Evolutionary conservation across 225 moss, liverwort and hornwort genomes (phyloP).

Genomic region (Pseudoscleropodium purum): DNA sequence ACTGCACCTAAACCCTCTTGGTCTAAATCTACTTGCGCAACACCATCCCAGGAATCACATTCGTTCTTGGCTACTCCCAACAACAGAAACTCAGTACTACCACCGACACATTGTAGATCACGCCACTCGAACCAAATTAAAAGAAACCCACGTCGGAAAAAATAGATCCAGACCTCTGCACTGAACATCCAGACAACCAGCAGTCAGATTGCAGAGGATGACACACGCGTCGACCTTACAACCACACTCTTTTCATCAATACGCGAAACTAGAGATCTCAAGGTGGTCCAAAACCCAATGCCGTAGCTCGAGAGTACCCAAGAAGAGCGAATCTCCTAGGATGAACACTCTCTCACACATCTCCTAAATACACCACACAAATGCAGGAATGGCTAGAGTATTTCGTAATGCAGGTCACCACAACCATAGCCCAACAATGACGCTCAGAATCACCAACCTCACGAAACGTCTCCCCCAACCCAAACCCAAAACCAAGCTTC

Average conservation of each 20-base stretch:
- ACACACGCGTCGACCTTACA: neutral
- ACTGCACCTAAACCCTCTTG: conserved; percentile 5
- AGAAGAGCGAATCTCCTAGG: conserved; percentile 2
- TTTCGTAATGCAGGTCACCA: neutral
- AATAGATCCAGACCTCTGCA: neutral
- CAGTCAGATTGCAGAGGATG: neutral
- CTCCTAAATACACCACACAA: neutral
- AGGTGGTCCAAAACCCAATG: neutral
- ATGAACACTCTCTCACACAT: neutral
- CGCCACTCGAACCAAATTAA: neutral
- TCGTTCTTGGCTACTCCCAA: neutral
- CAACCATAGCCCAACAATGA: neutral
- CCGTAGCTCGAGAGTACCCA: neutral
- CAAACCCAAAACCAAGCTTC: neutral
- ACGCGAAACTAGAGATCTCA: neutral
- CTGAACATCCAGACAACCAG: neutral
- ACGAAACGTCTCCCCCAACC: neutral
- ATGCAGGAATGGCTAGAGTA: neutral
- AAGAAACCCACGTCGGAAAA: neutral
- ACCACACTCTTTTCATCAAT: neutral
- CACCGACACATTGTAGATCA: neutral
- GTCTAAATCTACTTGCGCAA: neutral
- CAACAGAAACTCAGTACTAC: neutral
- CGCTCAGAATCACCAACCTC: neutral
- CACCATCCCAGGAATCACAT: neutral